These are phyloP conservation scores for Agrocybe chaxingu DNA, from an alignment of 768 basidiomycete genomes.

Conservation along the genomic window DNA sequence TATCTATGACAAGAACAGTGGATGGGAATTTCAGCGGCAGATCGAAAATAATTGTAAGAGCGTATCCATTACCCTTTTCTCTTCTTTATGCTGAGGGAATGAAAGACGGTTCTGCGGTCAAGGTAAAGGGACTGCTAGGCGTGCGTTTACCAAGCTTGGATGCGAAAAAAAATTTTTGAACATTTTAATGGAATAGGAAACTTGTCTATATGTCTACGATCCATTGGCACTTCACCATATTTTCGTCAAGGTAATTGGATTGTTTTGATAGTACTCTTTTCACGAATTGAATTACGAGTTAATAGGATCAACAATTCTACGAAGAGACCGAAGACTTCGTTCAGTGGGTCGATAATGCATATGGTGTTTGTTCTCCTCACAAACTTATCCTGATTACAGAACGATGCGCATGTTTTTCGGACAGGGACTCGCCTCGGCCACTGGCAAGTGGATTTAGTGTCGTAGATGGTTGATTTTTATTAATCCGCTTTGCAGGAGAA, in stretches of 20 bases:
- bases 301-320: constrained; percentile 27
- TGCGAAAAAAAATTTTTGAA: neutral
- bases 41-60: no score
- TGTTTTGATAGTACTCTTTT: neutral
- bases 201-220: constrained; percentile 39
- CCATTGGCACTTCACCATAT: constrained; percentile 44
- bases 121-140: constrained; percentile 29
- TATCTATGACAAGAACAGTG: no score
- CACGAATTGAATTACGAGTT: neutral
- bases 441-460: constrained; percentile 12
- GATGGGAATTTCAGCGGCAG: no score
- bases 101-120: constrained; percentile 27
- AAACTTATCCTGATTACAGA: neutral
- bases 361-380: neutral
- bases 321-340: constrained; percentile 26
- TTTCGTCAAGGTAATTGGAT: constrained; percentile 29
- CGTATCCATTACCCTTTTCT: neutral
- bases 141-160: constrained; percentile 15
- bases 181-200: constrained; percentile 14
- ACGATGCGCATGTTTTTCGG: constrained; percentile 20
- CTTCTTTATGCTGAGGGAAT: no score
- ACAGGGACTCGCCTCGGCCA: constrained; percentile 17
- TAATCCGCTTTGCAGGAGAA: constrained; percentile 25
- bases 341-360: constrained; percentile 14
- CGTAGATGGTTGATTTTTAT: neutral